Evolutionary conservation across 805 yeast species (phyloP).

Genomic region (Spathaspora gorwiae): DNA sequence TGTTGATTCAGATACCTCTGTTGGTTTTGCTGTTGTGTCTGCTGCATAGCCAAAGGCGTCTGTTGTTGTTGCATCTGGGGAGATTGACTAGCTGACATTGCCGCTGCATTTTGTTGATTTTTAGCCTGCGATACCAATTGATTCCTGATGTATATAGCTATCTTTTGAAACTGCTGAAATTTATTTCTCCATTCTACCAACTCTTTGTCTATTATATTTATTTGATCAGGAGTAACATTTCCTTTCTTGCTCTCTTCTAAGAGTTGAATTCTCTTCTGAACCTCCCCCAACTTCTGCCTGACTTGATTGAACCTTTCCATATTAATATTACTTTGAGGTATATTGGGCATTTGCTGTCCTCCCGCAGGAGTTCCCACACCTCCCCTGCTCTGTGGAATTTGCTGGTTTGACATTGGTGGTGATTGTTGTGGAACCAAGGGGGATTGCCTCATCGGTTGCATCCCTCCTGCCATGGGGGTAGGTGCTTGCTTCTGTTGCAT

Average conservation of each 20-base stretch:
- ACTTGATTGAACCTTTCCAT: constrained; percentile 41
- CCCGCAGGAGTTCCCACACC: background rate
- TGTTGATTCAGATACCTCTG: background rate
- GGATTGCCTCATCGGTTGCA: constrained; percentile 4
- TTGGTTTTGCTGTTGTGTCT: constrained; percentile 3
- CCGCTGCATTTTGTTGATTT: constrained; percentile 7
- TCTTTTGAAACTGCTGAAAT: constrained; percentile 46
- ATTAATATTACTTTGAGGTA: constrained; percentile 22
- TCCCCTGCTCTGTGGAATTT: background rate
- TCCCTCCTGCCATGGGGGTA: background rate
- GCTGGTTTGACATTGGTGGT: background rate
- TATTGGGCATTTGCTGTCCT: constrained; percentile 7
- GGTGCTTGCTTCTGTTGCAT: constrained; percentile 5
- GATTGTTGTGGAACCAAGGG: constrained; percentile 6
- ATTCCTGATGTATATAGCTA: constrained; percentile 44
- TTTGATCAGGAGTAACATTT: constrained; percentile 41
- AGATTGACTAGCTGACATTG: constrained; percentile 3
- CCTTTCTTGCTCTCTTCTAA: constrained; percentile 46
- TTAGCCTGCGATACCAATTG: constrained; percentile 33
- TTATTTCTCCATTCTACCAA: constrained; percentile 45
- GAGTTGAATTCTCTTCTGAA: constrained; percentile 46
- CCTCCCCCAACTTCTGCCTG: constrained; percentile 43
- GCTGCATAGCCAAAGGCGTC: background rate
- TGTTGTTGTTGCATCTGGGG: constrained; percentile 7
- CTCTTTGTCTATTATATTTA: constrained; percentile 43